Conservation (phyloP, 176 grass and related monocot genomes). For the Cymbopogon citratus region DNA sequence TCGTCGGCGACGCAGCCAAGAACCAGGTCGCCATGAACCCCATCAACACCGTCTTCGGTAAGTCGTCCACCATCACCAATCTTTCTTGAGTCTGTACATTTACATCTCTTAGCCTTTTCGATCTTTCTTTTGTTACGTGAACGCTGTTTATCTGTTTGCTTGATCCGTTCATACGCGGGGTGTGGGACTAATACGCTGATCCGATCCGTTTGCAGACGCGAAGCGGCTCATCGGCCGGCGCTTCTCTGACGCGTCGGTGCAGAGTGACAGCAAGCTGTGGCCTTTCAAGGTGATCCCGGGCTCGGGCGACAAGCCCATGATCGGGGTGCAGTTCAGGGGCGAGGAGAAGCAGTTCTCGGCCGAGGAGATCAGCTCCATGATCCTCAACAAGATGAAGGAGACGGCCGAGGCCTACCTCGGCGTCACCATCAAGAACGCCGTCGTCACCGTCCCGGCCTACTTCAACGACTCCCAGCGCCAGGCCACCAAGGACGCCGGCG, state of each 20-base stretch:
- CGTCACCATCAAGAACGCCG: conserved; percentile 56
- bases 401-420: conserved; percentile 82
- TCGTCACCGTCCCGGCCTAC: conserved; percentile 77
- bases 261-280: background rate
- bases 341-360: too few species aligned
- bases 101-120: too few species aligned
- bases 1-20: conserved; percentile 84
- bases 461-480: conserved; percentile 93
- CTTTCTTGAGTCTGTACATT: too few species aligned
- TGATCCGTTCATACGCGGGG: background rate
- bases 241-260: background rate
- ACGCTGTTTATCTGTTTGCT: background rate
- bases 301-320: background rate
- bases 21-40: conserved; percentile 98
- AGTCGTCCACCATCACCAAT: background rate
- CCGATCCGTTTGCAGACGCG: background rate
- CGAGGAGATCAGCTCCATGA: too few species aligned
- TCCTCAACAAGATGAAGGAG: conserved; percentile 69
- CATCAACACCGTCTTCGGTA: conserved; percentile 72
- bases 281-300: background rate
- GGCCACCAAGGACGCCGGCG: conserved; percentile 84
- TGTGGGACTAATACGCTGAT: too few species aligned
- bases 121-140: background rate
- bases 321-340: background rate
- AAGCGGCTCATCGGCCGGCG: background rate